Evolutionary conservation across 2,329 filamentous ascomycete genomes (phyloP), one percentile per base, ranked within the genome.

Genomic region (Huntiella moniliformis): DNA sequence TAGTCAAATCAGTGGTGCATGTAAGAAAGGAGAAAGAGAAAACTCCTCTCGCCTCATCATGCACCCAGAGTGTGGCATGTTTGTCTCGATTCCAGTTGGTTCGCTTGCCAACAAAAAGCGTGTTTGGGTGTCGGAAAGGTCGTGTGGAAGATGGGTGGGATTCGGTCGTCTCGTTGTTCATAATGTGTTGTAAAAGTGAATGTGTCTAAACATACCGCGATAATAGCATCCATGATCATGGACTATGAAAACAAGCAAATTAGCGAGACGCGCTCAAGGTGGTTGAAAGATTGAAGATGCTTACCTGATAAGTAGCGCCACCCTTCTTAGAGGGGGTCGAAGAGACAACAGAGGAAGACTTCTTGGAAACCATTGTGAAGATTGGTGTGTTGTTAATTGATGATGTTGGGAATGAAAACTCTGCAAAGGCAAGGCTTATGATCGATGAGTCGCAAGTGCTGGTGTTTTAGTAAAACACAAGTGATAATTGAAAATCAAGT

Each of bases 221-320:
- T 60, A 57, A 76, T 76, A 46, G 70, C 72, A 58, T 76, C 71
- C 45, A 66, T 72, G 57, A 76, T 76, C 72, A 76, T 76, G 56
- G 74, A 71, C 72, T 76, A 50, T n/a, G 33, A 51, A 33, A 2
- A 3, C 31, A 31, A 33, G 28, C 38, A 35, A 6, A 57, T 70
- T 60, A 68, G 64, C 38, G 42, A 42, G 31, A 34, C 46, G 31
- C 39, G 10, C 13, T 2, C 16, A 32, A 18, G 35, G n/a, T 12
- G 5, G 16, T 12, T n/a, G 11, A 22, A 13, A 32, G 43, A 51
- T 53, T 50, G 50, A 13, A 37, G 31, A 45, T 54, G 62, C 70
- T 55, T 59, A 75, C 72, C 68, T 75, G 72, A 62, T 76, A 76
- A 52, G 68, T 70, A 56, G 65, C 67, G 55, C 74, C 71, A 52